Conservation (phyloP, 2,329 filamentous ascomycete genomes). For the Hyphodiscus sp. region DNA sequence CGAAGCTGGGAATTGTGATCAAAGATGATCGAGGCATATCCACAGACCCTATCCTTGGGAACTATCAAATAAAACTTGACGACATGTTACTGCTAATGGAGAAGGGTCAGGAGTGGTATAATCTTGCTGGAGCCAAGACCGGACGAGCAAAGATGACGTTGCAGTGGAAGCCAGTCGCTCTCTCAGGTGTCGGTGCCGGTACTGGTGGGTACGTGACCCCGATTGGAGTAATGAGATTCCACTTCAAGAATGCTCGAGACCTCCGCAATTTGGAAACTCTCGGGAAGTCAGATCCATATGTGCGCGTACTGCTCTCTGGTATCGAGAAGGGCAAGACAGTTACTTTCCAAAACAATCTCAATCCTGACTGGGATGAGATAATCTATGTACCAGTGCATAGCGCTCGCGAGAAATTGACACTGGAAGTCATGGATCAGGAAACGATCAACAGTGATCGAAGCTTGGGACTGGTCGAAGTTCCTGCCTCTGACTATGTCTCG, state of each 20-base stretch:
- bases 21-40: conserved; percentile 90
- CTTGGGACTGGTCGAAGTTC: conserved; percentile 73
- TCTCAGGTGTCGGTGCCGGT: conserved; percentile 69
- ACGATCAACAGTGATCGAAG: conserved; percentile 85
- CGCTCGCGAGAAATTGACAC: conserved; percentile 69
- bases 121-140: conserved; percentile 70
- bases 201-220: conserved; percentile 88
- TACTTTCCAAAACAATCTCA: conserved; percentile 91
- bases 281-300: conserved; percentile 96
- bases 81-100: conserved; percentile 87
- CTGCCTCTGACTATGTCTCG: conserved; percentile 69
- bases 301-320: conserved; percentile 79
- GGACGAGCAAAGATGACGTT: conserved; percentile 86
- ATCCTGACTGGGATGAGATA: conserved; percentile 93
- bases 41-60: conserved; percentile 78
- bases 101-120: conserved; percentile 96
- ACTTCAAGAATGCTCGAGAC: conserved; percentile 77
- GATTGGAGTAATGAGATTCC: conserved; percentile 89
- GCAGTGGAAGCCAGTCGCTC: conserved; percentile 90
- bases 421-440: conserved; percentile 97
- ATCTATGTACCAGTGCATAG: conserved; percentile 90
- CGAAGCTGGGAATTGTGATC: conserved; percentile 84
- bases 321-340: conserved; percentile 89
- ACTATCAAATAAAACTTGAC: conserved; percentile 90
- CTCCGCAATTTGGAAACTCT: conserved; percentile 90